These are phyloP conservation scores for Ceratobasidium sp. DNA, from an alignment of 1,284 basidiomycete genomes.

Conservation along the genomic window DNA sequence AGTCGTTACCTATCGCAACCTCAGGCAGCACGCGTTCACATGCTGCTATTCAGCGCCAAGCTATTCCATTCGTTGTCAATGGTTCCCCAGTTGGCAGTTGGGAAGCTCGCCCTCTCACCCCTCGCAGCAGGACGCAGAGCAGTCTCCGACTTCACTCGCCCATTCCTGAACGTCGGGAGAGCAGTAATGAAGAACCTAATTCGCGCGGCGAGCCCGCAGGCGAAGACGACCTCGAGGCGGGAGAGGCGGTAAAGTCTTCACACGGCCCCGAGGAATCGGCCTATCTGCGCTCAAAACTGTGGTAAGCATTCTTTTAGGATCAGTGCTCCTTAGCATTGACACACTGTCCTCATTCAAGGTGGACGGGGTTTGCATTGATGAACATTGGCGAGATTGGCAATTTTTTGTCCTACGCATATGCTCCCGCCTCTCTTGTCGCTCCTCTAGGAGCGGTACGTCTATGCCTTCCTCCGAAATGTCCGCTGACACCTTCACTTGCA, in stretches of 20 bases:
- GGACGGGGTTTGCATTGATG: constrained; percentile 90
- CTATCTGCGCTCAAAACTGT: constrained; percentile 86
- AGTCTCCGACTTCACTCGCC: constrained; percentile 1
- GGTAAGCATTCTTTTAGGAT: constrained; percentile 57
- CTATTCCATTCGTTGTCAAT: constrained; percentile 28
- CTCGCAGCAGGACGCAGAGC: constrained; percentile 11
- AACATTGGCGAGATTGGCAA: constrained; percentile 92
- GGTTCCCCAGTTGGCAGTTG: constrained; percentile 12
- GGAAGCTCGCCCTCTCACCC: constrained; percentile 10
- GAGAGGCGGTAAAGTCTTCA: neutral
- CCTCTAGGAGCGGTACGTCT: constrained; percentile 87
- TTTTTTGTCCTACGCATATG: constrained; percentile 88
- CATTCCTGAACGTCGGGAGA: constrained; percentile 10
- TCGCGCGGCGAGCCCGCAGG: constrained; percentile 24
- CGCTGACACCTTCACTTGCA: constrained; percentile 50
- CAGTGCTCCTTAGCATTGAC: constrained; percentile 43
- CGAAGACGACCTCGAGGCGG: constrained; percentile 26
- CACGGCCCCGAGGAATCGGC: constrained; percentile 59
- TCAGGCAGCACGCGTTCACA: constrained; percentile 3
- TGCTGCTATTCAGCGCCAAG: neutral
- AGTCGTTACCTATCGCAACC: constrained; percentile 16
- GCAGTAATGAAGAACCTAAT: constrained; percentile 4
- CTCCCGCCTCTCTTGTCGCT: constrained; percentile 94
- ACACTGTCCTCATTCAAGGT: constrained; percentile 65
- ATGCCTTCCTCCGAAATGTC: neutral